Conservation (phyloP, 1,284 basidiomycete species). For the Ustilago lituana region DNA sequence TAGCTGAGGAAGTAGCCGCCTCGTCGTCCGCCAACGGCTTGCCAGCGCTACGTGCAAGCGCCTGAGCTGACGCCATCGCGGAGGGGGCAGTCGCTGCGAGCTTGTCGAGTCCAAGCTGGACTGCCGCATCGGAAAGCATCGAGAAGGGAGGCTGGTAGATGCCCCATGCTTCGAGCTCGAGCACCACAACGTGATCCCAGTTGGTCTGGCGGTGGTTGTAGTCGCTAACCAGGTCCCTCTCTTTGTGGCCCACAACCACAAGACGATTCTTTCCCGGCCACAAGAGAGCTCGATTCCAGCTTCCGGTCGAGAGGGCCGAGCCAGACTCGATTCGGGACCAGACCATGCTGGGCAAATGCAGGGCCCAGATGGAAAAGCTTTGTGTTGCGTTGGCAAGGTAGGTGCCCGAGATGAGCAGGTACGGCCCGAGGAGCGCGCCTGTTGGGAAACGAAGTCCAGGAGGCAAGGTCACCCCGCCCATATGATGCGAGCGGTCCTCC, state of each 20-base stretch:
- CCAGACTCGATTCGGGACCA: slow-evolving; percentile 62
- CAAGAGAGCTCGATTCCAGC: slow-evolving; percentile 60
- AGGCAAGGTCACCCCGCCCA: slow-evolving; percentile 58
- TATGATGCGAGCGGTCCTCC: slow-evolving; percentile 49
- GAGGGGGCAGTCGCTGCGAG: slow-evolving; percentile 46
- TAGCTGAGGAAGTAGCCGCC: neutral
- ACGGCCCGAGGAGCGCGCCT: slow-evolving; percentile 53
- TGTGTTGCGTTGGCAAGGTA: slow-evolving; percentile 64
- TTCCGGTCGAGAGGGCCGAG: slow-evolving; percentile 50
- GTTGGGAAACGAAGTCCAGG: slow-evolving; percentile 63
- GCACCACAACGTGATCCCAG: slow-evolving; percentile 59
- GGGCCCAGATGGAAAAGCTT: slow-evolving; percentile 61
- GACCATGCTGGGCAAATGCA: slow-evolving; percentile 58
- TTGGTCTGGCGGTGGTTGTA: slow-evolving; percentile 66
- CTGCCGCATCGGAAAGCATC: slow-evolving; percentile 37
- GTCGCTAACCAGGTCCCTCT: slow-evolving; percentile 60
- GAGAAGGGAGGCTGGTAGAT: slow-evolving; percentile 58
- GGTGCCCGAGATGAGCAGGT: slow-evolving; percentile 61
- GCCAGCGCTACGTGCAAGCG: slow-evolving; percentile 13
- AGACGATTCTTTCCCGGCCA: slow-evolving; percentile 57
- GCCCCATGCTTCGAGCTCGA: slow-evolving; percentile 63
- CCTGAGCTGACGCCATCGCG: slow-evolving; percentile 26
- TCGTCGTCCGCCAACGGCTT: neutral
- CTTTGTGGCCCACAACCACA: slow-evolving; percentile 58
- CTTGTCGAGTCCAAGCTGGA: slow-evolving; percentile 56